Evolutionary conservation across 2,329 filamentous ascomycete species (phyloP), one percentile per base, ranked within the genome.

Genomic region (Phialophora chinensis): DNA sequence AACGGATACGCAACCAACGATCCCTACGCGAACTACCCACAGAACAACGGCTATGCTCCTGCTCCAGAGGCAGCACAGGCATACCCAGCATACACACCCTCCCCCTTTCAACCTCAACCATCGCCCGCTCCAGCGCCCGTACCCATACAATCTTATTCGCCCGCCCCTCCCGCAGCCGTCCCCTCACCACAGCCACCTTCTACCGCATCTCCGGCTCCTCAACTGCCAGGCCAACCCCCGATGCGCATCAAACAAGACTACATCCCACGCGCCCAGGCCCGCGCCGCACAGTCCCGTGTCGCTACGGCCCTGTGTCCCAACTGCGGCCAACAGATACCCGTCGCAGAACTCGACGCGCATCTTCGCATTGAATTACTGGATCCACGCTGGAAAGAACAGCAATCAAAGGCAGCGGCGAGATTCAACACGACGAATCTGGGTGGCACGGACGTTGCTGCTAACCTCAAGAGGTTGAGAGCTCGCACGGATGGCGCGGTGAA

Each of bases 221-320:
- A 35, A 42, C 25, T 50, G 23, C 66, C 14, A 73, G 75, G 59
- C 14, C 63, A 67, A 62, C 63, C 66, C 33, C 66, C 90, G 0
- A 93, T 96, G 88, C 94, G 93, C 77, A 97, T 98, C 77, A 90
- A 92, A 76, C 91, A 91, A 76, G 94, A 97, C 78, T 97, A 97
- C 76, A 90, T 97, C 20, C 93, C 94, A 0, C 88, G 92, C 59
- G 92, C 92, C 2, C 88, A 90, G 63, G 86, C 89, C 75, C 85
- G 87, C 31, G 88, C 89, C 55, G 88, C 86, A 75, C 29, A 31
- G 8, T 42, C 59, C 38, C 84, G 87, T 70, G 86, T 84, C 61
- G 83, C 83, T 50, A 84, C 88, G 70, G 91, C 89, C 77, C 83
- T 96, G 65, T 98, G 94, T 77, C 93, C 93, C 65, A 97, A 97